Conservation (phyloP, 305 asterid species). For the Euphrasia arctica region DNA sequence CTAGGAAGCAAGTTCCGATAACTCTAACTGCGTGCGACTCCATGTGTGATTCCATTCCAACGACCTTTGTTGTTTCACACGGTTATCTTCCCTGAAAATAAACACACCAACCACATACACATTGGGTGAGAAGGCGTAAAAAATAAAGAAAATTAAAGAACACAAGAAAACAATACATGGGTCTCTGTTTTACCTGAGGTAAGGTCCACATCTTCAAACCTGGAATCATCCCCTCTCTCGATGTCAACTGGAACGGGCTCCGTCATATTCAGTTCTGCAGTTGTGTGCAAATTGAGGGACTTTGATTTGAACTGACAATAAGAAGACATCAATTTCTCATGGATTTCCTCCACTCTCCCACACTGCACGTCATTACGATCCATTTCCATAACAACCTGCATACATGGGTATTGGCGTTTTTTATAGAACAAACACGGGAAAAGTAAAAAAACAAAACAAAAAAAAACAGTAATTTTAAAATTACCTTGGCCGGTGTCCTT, state of each 20-base stretch:
- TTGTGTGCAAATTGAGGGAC: slow-evolving; percentile 26
- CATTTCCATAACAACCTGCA: slow-evolving; percentile 80
- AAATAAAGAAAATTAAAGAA: too few relatives aligned
- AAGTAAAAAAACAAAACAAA: neutral
- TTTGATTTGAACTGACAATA: slow-evolving; percentile 55
- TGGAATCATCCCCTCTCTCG: slow-evolving; percentile 28
- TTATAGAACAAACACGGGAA: neutral
- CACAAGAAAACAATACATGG: too few relatives aligned
- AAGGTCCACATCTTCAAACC: slow-evolving; percentile 32
- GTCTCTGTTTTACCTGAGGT: slow-evolving; percentile 33
- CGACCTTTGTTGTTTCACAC: slow-evolving; percentile 15
- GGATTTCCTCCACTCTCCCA: slow-evolving; percentile 60
- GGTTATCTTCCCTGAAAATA: slow-evolving; percentile 31
- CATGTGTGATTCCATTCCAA: slow-evolving; percentile 25
- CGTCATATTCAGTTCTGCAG: slow-evolving; percentile 24
- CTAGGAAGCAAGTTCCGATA: slow-evolving; percentile 25
- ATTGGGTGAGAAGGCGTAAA: too few relatives aligned
- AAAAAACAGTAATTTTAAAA: neutral
- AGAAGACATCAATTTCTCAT: slow-evolving; percentile 45
- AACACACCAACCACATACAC: neutral
- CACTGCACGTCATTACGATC: slow-evolving; percentile 69
- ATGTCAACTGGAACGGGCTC: slow-evolving; percentile 14
- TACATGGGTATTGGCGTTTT: slow-evolving; percentile 7
- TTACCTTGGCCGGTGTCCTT: slow-evolving; percentile 69
- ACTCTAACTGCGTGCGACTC: slow-evolving; percentile 23